Evolutionary conservation across 2,329 filamentous ascomycete species (phyloP).

Genomic region (Penicillium sp.): DNA sequence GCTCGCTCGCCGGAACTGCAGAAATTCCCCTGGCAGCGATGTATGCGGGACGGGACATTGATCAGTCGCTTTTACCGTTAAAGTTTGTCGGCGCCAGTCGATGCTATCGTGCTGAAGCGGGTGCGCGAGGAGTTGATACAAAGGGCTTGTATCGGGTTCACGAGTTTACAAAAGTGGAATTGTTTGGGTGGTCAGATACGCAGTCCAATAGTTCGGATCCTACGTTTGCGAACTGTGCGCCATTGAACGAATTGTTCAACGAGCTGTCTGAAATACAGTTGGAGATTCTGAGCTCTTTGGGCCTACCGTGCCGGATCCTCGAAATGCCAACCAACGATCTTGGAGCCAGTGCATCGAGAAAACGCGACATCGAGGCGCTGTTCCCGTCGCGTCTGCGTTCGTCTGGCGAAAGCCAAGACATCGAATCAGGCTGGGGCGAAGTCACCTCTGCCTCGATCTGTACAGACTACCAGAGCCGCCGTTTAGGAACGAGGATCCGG

Average conservation of each 20-base stretch:
- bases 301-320: constrained; percentile 79
- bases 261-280: constrained; percentile 86
- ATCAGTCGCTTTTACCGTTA: constrained; percentile 63
- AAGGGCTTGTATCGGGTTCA: constrained; percentile 96
- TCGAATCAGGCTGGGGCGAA: constrained; percentile 79
- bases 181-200: constrained; percentile 83
- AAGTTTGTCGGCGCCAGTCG: constrained; percentile 80
- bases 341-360: constrained; percentile 79
- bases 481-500: constrained; percentile 72
- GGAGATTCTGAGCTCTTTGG: constrained; percentile 72
- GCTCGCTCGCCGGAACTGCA: constrained; percentile 80
- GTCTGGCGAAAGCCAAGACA: constrained; percentile 9
- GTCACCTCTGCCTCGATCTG: constrained; percentile 87
- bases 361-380: constrained; percentile 89
- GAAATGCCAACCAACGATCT: constrained; percentile 90
- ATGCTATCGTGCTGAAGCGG: constrained; percentile 95
- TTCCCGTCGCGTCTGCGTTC: constrained; percentile 69
- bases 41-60: constrained; percentile 69
- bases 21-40: constrained; percentile 94
- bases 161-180: constrained; percentile 97
- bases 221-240: constrained; percentile 8
- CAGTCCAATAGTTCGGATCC: constrained; percentile 19
- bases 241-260: constrained; percentile 58
- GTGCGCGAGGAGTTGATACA: constrained; percentile 80
- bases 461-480: constrained; percentile 87